phyloP scores from a whole-genome alignment of 2,329 filamentous ascomycete species.

The Scopulariopsis brevicaulis region DNA sequence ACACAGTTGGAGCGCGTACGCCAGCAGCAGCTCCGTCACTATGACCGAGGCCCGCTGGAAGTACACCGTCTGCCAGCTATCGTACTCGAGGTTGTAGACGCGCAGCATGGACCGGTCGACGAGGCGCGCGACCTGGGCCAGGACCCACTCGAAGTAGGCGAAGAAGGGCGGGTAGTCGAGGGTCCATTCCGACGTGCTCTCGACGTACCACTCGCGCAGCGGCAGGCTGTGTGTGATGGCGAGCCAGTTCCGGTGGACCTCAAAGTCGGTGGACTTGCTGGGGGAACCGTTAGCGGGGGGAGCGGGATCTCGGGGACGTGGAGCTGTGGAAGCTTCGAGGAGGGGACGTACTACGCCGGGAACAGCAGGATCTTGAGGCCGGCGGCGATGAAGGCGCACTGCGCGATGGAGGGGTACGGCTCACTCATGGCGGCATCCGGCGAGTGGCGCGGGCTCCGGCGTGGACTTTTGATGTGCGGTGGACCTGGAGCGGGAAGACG shows the following conservation, averaged over 20 bases:
- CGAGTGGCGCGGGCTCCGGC: background rate
- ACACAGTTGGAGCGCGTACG: conserved; percentile 70
- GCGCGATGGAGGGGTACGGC: conserved; percentile 73
- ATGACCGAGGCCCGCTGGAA: conserved; percentile 91
- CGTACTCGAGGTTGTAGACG: conserved; percentile 71
- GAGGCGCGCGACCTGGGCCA: conserved; percentile 70
- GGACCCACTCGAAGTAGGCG: conserved; percentile 87
- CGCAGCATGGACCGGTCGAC: conserved; percentile 73
- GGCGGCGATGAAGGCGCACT: conserved; percentile 76
- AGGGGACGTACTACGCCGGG: conserved; percentile 71
- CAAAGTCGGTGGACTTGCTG: conserved; percentile 98
- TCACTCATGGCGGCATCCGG: conserved; percentile 52
- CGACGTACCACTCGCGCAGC: conserved; percentile 85
- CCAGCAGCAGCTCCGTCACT: conserved; percentile 68
- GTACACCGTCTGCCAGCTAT: conserved; percentile 87
- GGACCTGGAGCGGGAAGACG: background rate
- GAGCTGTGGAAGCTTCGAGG: background rate
- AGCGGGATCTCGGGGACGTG: background rate
- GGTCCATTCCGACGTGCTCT: conserved; percentile 98
- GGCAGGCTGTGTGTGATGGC: conserved; percentile 88
- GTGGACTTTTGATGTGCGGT: background rate
- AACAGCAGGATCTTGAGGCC: conserved; percentile 88
- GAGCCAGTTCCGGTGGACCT: conserved; percentile 98
- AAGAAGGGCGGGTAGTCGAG: conserved; percentile 98
- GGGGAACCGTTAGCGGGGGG: background rate